A percentile compares a stretch with the other conserved stretches of the same genome.
Evolutionary conservation across 169 alveolate species (phyloP).

Genomic region (Babesia microti): DNA sequence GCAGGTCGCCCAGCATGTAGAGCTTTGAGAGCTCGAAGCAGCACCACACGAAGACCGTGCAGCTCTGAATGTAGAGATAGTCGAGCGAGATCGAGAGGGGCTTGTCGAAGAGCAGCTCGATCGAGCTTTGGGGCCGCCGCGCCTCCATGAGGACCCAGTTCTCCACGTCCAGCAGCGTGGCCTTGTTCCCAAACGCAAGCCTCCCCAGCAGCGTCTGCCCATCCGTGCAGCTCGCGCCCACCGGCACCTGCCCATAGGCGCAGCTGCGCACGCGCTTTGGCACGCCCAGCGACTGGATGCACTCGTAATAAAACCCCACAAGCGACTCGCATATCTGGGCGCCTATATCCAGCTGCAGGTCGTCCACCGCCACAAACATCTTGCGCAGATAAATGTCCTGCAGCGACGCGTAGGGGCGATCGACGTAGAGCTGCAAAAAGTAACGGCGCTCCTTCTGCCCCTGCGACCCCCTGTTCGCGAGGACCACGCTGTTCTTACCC

Average conservation of each 20-base stretch:
- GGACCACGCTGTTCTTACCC: conserved; percentile 40
- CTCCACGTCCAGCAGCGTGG: conserved; percentile 21
- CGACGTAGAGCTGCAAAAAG: conserved; percentile 63
- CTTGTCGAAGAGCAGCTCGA: conserved; percentile 29
- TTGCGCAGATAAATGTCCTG: conserved; percentile 59
- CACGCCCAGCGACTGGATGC: conserved; percentile 26
- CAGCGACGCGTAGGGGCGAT: conserved; percentile 60
- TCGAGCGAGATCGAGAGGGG: conserved; percentile 63
- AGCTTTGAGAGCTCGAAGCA: conserved; percentile 63
- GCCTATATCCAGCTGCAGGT: conserved; percentile 61
- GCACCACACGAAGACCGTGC: conserved; percentile 65
- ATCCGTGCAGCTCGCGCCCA: conserved; percentile 1
- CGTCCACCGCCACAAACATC: conserved; percentile 59
- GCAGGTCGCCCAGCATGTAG: conserved; percentile 70
- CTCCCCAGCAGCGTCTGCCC: neutral
- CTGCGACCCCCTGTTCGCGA: conserved; percentile 52
- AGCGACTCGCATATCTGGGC: conserved; percentile 29
- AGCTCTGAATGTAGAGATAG: conserved; percentile 55
- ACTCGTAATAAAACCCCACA: conserved; percentile 35
- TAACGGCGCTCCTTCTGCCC: conserved; percentile 10
- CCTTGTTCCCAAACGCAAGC: conserved; percentile 5
- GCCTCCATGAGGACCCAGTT: conserved; percentile 34
- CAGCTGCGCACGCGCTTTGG: conserved; percentile 2
- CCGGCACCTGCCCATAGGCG: neutral
- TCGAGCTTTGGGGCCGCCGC: conserved; percentile 5